A percentile compares a stretch with the other conserved stretches of the same genome.
phyloP scores from a whole-genome alignment of 2,329 filamentous ascomycete species.

The Fusarium xylarioides region DNA sequence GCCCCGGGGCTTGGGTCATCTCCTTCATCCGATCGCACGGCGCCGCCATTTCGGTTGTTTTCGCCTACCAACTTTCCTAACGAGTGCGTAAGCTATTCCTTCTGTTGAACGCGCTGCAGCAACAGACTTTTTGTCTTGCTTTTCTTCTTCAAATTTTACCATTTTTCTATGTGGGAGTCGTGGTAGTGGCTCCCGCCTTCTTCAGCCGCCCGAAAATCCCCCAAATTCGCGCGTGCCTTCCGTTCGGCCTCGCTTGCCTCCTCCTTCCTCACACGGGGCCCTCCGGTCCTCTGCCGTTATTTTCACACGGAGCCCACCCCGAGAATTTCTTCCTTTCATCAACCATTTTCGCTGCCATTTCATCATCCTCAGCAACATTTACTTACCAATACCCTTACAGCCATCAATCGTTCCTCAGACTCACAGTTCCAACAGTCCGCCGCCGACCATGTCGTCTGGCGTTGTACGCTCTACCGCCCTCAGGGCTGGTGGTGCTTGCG shows the following conservation, averaged over 20 bases:
- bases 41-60: conserved; percentile 29
- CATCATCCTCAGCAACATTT: neutral
- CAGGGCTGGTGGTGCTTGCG: conserved; percentile 68
- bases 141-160: neutral
- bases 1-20: conserved; percentile 21
- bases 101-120: neutral
- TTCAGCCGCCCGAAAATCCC: conserved; percentile 30
- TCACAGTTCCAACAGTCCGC: neutral
- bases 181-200: conserved; percentile 11
- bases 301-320: conserved; percentile 30
- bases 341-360: conserved; percentile 19
- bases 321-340: conserved; percentile 28
- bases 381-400: conserved; percentile 9
- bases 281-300: conserved; percentile 37
- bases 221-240: conserved; percentile 34
- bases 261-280: conserved; percentile 28
- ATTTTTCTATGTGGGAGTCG: neutral
- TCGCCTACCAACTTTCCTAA: conserved; percentile 8
- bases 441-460: conserved; percentile 54
- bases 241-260: conserved; percentile 33
- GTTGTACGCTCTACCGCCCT: conserved; percentile 67
- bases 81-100: conserved; percentile 11
- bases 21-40: conserved; percentile 28
- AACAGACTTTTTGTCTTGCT: neutral
- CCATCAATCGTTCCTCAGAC: neutral